Evolutionary conservation across 768 basidiomycete genomes (phyloP), one percentile per base, ranked within the genome.

Genomic region (Suillus subluteus): DNA sequence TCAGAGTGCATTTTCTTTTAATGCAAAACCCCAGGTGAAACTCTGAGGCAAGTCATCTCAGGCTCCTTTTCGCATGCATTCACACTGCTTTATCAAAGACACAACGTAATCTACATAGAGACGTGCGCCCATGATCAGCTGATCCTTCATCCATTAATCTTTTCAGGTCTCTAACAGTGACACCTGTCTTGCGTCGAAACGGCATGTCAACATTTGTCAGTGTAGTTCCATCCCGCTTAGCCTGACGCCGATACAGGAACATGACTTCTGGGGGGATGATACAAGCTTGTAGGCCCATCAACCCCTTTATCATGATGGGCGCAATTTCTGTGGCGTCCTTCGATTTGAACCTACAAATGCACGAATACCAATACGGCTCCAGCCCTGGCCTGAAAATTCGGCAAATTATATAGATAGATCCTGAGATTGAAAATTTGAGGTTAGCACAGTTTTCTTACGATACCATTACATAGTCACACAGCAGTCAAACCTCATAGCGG

Each of bases 401-500:
- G 13, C 13, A 13, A 26, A 30, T 30, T 8, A 30, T 18, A 18
- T 9, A 30, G 4, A 54, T 18, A 30, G 7, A 30, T 18, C 16
- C 30, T 16, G 30, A 54, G 30, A 18, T 30, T 15, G 23, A 52
- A 16, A 13, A 8, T 26, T 48, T 15, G 15, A 52, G 2, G 32
- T 55, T 21, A 15, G 32, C 9, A 32, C 30, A 32, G 9, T 18
- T 18, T 55, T 21, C 52, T 35, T 56, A 35, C 32, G 7, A 35
- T 30, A 12, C 5, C 2, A 32, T 9, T 21, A 30, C 59, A 61
- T 61, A 43, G 18, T n/a, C 26, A 5, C 23, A 18, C 9, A 43
- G 16, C 6, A 43, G 30, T 61, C 41, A 61, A 43, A 61, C 18
- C 26, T 61, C 59, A 43, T 43, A 61, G 26, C 50, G 32, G 62